These are phyloP conservation scores for Bipolaris victoriae DNA, from an alignment of 2,329 filamentous ascomycete genomes.

Conservation along the genomic window DNA sequence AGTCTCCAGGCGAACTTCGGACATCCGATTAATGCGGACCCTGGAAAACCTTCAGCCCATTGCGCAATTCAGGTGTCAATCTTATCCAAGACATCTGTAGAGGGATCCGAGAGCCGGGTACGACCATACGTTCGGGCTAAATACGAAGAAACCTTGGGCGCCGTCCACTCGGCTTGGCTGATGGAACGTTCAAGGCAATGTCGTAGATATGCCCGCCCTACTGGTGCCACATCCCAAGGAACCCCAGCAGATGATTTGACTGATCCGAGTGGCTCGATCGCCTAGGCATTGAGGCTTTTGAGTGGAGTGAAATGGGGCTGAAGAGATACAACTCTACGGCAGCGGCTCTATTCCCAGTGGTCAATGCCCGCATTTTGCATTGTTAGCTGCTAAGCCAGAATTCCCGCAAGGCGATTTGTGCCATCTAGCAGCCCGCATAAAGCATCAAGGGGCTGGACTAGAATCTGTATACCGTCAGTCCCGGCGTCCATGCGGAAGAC, in stretches of 20 bases:
- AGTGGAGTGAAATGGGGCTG: neutral
- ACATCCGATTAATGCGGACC: neutral
- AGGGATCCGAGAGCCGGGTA: neutral
- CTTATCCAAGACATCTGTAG: too few relatives aligned
- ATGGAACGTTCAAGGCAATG: neutral
- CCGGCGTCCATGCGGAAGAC: neutral
- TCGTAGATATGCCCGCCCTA: neutral
- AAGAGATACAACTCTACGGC: neutral
- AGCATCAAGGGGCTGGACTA: neutral
- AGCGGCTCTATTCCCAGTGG: neutral
- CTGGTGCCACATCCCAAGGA: neutral
- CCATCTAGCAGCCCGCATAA: neutral
- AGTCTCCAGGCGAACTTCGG: neutral
- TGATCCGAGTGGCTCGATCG: conserved; percentile 1
- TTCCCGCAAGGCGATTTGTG: neutral
- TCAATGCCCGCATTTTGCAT: neutral
- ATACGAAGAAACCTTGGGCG: neutral
- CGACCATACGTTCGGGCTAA: neutral
- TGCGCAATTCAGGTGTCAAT: neutral
- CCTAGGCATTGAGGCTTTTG: neutral
- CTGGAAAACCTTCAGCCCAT: neutral
- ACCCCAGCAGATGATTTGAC: neutral
- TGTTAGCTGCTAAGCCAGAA: neutral
- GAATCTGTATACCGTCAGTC: neutral
- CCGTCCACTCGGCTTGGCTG: neutral